Base-by-base conservation (phyloP, 225 moss, liverwort and hornwort species). In the Physcomitrium patens region DNA sequence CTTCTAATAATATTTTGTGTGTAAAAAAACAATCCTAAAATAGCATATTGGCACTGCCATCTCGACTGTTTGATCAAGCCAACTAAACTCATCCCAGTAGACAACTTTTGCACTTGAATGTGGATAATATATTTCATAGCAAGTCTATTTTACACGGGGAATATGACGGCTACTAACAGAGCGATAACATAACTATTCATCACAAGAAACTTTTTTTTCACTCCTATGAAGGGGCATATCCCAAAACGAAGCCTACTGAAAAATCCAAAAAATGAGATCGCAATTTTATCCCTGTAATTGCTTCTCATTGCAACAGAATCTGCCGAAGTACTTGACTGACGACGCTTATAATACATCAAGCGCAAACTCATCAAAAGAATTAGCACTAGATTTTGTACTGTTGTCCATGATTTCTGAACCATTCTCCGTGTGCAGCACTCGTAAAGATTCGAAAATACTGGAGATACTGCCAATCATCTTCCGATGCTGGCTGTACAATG, bases 281-380 rank as follows among this genome's bases (percentile, higher is more conserved):
- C 83, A 83, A 68, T 63, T 76, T 16, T 45, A 69, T 73, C 23
- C 31, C 71, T 77, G 43, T 27, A 18, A 23, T 71, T 77, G 80
- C 80, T 71, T 84, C 80, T 75, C 75, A 71, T 73, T 71, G 77
- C 80, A 74, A 84, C 81, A 74, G 62, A 84, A 81, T 84, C 77
- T 61, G 67, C 74, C 78, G 50, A 60, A 48, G 66, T 78, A 74
- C 67, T 31, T 69, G 53, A 57, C 73, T 74, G 65, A n/a, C 73
- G 65, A 26, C 41, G 53, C 49, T 23, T 81, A 81, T 81, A 45
- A 70, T 84, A 84, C 84, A 76, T 51, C 53, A 77, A 77, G 60
- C 41, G 5, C 2, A 37, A 37, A 37, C 1, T 37, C 31, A 37
- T 37, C 31, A 37, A 37, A 3, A 37, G 27, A 28, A 73, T 59